phyloP scores from a whole-genome alignment of 1,284 basidiomycete genomes.

The Leccinum solheimii region DNA sequence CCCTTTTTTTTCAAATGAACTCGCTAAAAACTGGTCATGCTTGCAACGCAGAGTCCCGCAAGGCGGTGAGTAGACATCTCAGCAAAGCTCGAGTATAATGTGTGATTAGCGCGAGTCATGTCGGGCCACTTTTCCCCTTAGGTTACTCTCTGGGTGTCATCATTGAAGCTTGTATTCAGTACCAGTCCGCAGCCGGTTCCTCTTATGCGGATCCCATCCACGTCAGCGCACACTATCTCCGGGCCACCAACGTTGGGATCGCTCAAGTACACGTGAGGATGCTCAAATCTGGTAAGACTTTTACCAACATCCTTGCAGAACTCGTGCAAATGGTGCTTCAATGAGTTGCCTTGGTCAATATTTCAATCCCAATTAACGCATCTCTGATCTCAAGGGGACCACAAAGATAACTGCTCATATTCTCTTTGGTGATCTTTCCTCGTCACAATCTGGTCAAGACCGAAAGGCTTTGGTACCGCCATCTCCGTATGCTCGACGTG shows the following conservation, averaged over 20 bases:
- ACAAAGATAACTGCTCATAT: slow-evolving; percentile 51
- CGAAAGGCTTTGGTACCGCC: slow-evolving; percentile 44
- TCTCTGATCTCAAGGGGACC: slow-evolving; percentile 38
- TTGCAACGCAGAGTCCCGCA: slow-evolving; percentile 46
- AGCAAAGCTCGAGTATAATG: no score
- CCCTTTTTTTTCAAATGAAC: not conserved
- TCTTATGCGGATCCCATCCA: slow-evolving; percentile 56
- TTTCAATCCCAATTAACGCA: slow-evolving; percentile 2
- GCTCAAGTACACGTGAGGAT: slow-evolving; percentile 50
- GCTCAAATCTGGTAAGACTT: slow-evolving; percentile 49
- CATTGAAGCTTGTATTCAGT: slow-evolving; percentile 51
- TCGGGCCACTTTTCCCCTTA: slow-evolving; percentile 22
- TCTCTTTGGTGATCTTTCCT: slow-evolving; percentile 53
- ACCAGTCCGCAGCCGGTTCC: slow-evolving; percentile 42
- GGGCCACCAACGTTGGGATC: slow-evolving; percentile 39
- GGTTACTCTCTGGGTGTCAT: slow-evolving; percentile 59
- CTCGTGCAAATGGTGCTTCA: slow-evolving; percentile 51
- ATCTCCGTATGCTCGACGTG: slow-evolving; percentile 51
- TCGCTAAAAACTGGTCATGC: not conserved
- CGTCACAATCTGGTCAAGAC: slow-evolving; percentile 24
- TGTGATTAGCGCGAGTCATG: slow-evolving; percentile 40
- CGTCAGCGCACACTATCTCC: slow-evolving; percentile 58
- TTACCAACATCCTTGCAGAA: slow-evolving; percentile 57
- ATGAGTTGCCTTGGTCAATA: not conserved
- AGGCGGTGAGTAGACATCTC: slow-evolving; percentile 43